A percentile compares a stretch with the other conserved stretches of the same genome.
These are phyloP conservation scores for Gaeumannomyces tritici DNA, from an alignment of 2,329 filamentous ascomycete genomes.

Conservation along the genomic window DNA sequence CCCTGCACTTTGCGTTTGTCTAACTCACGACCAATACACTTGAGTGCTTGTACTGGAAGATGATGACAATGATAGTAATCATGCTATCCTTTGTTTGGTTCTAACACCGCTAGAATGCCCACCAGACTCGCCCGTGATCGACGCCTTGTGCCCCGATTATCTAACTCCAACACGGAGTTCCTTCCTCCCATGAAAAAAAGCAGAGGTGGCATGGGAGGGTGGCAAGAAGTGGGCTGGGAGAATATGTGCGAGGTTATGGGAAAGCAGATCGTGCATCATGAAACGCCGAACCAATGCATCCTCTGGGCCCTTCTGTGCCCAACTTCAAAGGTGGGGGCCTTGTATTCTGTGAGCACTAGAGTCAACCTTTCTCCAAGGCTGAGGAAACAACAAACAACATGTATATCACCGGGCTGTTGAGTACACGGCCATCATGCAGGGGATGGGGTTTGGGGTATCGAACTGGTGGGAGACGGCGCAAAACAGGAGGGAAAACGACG, in stretches of 20 bases:
- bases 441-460: neutral
- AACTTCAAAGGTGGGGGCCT: neutral
- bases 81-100: neutral
- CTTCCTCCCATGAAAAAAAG: neutral
- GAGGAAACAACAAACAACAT: neutral
- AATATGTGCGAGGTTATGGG: neutral
- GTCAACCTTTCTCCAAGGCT: neutral
- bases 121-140: neutral
- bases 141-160: neutral
- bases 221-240: neutral
- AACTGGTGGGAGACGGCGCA: neutral
- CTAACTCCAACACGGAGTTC: neutral
- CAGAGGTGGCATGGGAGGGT: neutral
- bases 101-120: neutral
- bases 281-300: neutral
- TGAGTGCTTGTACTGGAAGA: neutral
- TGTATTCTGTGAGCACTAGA: neutral
- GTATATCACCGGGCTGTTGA: neutral
- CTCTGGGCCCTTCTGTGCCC: too few relatives aligned
- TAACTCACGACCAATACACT: too few relatives aligned
- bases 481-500: neutral
- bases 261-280: neutral
- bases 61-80: neutral
- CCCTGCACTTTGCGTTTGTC: too few relatives aligned
- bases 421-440: neutral